Percentiles rank a stretch among this genome's conserved stretches.
phyloP scores from a whole-genome alignment of 352 stramenopile species.

The Globisporangium nodosum region DNA sequence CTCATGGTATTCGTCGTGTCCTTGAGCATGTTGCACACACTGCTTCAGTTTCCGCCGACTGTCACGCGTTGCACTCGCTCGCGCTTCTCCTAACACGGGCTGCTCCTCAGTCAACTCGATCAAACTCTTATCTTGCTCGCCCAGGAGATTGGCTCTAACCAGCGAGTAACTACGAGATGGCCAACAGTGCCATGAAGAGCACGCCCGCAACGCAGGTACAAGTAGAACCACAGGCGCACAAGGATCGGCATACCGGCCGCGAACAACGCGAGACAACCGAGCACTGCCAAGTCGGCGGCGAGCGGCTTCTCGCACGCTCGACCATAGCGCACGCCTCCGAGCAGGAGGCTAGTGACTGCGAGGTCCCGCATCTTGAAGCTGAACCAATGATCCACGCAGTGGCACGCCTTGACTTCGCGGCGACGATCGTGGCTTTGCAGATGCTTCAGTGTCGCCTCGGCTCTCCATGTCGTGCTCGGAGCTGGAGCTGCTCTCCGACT shows the following conservation, averaged over 20 bases:
- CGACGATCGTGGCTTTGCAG: not conserved
- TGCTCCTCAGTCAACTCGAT: too few relatives aligned
- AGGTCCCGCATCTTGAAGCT: conserved; percentile 33
- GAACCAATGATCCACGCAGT: conserved; percentile 32
- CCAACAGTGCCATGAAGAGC: conserved; percentile 16
- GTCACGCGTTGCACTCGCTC: too few relatives aligned
- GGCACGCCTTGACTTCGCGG: conserved; percentile 15
- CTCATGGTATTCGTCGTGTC: too few relatives aligned
- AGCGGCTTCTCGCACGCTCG: conserved; percentile 27
- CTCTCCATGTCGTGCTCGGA: too few relatives aligned
- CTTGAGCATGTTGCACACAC: too few relatives aligned
- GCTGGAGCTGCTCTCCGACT: too few relatives aligned
- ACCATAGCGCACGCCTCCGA: conserved; percentile 20
- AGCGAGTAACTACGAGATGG: conserved; percentile 24
- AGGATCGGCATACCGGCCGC: conserved; percentile 26
- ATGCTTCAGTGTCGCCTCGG: too few relatives aligned
- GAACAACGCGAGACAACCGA: conserved; percentile 27
- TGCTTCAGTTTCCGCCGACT: too few relatives aligned
- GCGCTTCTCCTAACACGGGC: too few relatives aligned
- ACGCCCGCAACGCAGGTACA: conserved; percentile 25
- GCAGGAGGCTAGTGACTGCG: conserved; percentile 23
- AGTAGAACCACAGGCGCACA: conserved; percentile 35
- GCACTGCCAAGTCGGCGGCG: conserved; percentile 20
- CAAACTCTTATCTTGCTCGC: too few relatives aligned
- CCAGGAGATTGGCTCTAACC: conserved; percentile 9